Base-by-base conservation (phyloP, 2,329 filamentous ascomycete species). In the Aspergillus tanneri region DNA sequence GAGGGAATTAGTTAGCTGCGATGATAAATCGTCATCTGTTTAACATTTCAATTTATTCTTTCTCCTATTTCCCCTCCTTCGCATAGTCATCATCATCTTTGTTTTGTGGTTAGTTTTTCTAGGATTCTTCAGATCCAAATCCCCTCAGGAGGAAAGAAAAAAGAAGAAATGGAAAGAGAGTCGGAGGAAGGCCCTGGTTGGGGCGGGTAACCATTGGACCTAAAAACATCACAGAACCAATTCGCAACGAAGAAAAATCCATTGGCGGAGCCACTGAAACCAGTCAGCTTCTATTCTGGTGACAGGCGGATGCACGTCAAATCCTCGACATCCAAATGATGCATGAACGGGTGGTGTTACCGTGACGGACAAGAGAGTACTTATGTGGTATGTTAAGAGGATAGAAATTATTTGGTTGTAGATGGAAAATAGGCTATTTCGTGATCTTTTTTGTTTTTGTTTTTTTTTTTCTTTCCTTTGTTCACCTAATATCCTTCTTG, bases 281-380 rank as follows among this genome's bases (percentile, higher is more conserved):
- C 3, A 16, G 14, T 34, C 6, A 18, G 30, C 9, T 34, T 34
- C 30, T 34, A 34, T 34, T 34, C 30, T 34, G 3, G 30, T 34
- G 30, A 32, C 30, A n/a, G 30, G 30, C 10, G 16, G 30, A n/a
- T 34, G 30, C 30, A 34, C 9, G 30, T 34, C 14, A 34, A 34
- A 34, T 34, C 30, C 30, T 34, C 30, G 30, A 34, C 30, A 6
- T 16, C 39, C 28, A 22, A 32, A 22, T 12, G 38, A 24, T 56
- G 53, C 55, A 53, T 55, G 55, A 59, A 54, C 55, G 27, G 53
- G 53, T 54, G 54, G 52, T 52, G 56, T 41, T 37, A 50, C 34
- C 38, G 9, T 10, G 19, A 54, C 32, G n/a, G n/a, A n/a, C n/a
- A n/a, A n/a, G n/a, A n/a, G n/a, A n/a, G n/a, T n/a, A n/a, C n/a